Evolutionary conservation across 1,139 yeast genomes (phyloP).

Genomic region (Hanseniaspora sp.): DNA sequence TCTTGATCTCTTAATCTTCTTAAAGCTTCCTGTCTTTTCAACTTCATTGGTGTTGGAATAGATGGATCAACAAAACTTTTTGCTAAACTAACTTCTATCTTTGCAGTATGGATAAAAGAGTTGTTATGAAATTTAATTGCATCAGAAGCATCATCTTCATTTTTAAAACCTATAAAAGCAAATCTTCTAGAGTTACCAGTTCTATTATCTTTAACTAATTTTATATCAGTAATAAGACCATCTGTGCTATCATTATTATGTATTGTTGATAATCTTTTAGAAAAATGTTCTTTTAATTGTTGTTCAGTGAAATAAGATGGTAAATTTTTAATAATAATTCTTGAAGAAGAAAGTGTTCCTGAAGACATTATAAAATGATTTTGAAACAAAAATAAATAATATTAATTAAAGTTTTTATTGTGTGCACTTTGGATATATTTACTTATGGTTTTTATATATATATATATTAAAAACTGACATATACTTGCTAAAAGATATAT

Average conservation of each 20-base stretch:
- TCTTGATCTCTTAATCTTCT: conserved; percentile 46
- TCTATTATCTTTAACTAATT: conserved; percentile 56
- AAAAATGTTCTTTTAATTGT: conserved; percentile 58
- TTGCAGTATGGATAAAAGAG: conserved; percentile 73
- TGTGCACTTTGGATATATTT: background rate
- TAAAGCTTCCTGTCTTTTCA: conserved; percentile 47
- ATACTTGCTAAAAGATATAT: too few relatives aligned
- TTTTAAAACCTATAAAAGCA: conserved; percentile 81
- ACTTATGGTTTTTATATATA: too few relatives aligned
- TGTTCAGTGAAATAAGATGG: conserved; percentile 75
- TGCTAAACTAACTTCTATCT: conserved; percentile 68
- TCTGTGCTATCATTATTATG: conserved; percentile 21
- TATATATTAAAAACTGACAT: too few relatives aligned
- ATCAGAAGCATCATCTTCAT: conserved; percentile 57
- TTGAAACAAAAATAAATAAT: too few relatives aligned
- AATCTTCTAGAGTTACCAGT: conserved; percentile 85
- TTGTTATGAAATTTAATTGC: conserved; percentile 70
- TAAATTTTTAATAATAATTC: conserved; percentile 88
- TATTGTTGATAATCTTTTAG: conserved; percentile 36
- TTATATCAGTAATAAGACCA: conserved; percentile 69
- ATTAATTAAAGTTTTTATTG: background rate
- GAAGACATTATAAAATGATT: conserved; percentile 55
- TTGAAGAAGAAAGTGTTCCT: conserved; percentile 9
- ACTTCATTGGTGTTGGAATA: conserved; percentile 65
- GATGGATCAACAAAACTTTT: conserved; percentile 73